Percentiles rank a stretch among this genome's conserved stretches.
phyloP scores from a whole-genome alignment of 2,329 filamentous ascomycete species.

The Piedraia hortae region DNA sequence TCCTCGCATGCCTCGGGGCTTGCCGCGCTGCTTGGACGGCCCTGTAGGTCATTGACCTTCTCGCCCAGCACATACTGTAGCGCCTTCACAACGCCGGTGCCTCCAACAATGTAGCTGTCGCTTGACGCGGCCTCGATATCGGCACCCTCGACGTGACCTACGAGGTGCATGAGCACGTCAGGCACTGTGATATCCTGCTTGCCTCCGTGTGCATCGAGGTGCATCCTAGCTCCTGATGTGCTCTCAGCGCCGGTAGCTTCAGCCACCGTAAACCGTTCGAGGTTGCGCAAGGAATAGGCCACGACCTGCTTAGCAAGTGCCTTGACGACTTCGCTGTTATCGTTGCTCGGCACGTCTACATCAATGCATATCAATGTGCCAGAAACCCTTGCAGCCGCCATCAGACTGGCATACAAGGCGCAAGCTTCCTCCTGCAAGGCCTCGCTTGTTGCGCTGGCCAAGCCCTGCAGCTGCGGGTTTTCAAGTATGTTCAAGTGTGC shows the following conservation, averaged over 20 bases:
- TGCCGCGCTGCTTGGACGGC: slow-evolving; percentile 7
- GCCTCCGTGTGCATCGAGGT: slow-evolving; percentile 16
- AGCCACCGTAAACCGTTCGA: slow-evolving; percentile 48
- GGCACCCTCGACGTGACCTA: slow-evolving; percentile 36
- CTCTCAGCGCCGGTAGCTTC: slow-evolving; percentile 25
- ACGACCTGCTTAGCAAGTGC: slow-evolving; percentile 84
- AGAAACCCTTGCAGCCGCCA: slow-evolving; percentile 66
- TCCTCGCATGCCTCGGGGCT: slow-evolving; percentile 7
- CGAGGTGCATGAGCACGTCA: slow-evolving; percentile 63
- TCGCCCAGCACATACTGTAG: slow-evolving; percentile 74
- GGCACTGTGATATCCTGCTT: slow-evolving; percentile 37
- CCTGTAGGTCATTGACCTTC: slow-evolving; percentile 24
- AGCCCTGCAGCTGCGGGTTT: slow-evolving; percentile 41
- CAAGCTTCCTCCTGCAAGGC: slow-evolving; percentile 75
- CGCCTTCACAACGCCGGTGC: slow-evolving; percentile 83
- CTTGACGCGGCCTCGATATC: slow-evolving; percentile 44
- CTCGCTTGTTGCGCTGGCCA: slow-evolving; percentile 52
- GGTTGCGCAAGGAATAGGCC: slow-evolving; percentile 74
- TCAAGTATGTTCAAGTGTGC: slow-evolving; percentile 72
- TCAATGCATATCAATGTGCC: slow-evolving; percentile 67
- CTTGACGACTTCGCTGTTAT: slow-evolving; percentile 74
- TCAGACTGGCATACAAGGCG: slow-evolving; percentile 71
- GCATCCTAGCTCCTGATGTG: slow-evolving; percentile 19
- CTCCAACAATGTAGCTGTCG: slow-evolving; percentile 85
- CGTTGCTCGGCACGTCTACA: slow-evolving; percentile 51